Conservation (phyloP, 441 rosid genomes). For the Arabidopsis hybrid region DNA sequence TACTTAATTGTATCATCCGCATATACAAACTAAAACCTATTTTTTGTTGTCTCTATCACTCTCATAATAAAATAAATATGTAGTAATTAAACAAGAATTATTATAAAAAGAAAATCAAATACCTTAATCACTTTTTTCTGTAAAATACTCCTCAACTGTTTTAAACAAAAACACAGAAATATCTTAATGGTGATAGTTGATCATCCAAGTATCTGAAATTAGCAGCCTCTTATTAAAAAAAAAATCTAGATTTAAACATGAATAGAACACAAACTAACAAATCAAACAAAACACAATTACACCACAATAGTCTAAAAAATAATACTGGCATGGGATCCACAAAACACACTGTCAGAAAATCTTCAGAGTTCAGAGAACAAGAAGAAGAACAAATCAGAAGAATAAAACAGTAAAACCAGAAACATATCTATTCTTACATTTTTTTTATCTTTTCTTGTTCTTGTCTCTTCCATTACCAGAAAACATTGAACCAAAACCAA, state of each 20-base stretch:
- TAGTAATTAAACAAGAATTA: neutral
- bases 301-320: conserved; percentile 34
- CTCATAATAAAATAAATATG: neutral
- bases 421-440: conserved; percentile 21
- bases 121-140: no score
- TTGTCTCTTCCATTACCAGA: conserved; percentile 67
- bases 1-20: neutral
- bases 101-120: no score
- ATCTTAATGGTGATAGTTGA: conserved; percentile 2
- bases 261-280: conserved; percentile 41
- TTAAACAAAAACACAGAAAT: neutral
- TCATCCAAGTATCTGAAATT: conserved; percentile 13
- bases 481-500: conserved; percentile 80
- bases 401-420: conserved; percentile 40
- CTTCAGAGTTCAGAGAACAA: conserved; percentile 44
- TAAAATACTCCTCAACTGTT: neutral
- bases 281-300: conserved; percentile 42
- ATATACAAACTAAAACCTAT: neutral
- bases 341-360: conserved; percentile 50
- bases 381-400: conserved; percentile 7
- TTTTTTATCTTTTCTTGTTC: conserved; percentile 63
- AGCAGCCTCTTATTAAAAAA: conserved; percentile 13
- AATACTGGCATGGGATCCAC: conserved; percentile 39
- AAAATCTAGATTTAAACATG: conserved; percentile 35
- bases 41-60: neutral